Evolutionary conservation across 2,329 filamentous ascomycete species (phyloP), one percentile per base, ranked within the genome.

Genomic region (Geosmithia morbida): DNA sequence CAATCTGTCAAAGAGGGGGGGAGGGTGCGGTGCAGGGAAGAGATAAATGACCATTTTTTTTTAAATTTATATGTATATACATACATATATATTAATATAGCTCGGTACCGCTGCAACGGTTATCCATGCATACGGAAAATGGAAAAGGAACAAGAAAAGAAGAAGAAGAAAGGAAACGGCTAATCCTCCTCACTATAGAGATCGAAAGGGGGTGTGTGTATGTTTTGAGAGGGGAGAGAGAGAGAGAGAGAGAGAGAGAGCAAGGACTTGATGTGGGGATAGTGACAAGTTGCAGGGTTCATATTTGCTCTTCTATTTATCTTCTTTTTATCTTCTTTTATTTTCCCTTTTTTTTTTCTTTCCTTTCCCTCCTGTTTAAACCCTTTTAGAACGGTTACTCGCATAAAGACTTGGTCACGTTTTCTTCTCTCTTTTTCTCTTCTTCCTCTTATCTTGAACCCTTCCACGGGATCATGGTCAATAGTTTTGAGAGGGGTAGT

Each of bases 371-470:
- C 18, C 5, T n/a, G 3, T 18, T 42, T 11, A 10, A 10, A 6
- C 14, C 40, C 16, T 42, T 42, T 18, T 4, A 16, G 40, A 16
- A 37, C 33, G 33, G 11, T 37, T 43, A 48, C 47, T 48, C 47
- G 47, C 47, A 48, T 48, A 43, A 45, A 43, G n/a, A 8, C 2
- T 10, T 7, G 22, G 47, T 48, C 47, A 48, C 47, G 47, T 48
- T 48, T 45, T 45, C 20, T 45, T 33, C 18, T 26, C 20, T 14
- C 41, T 3, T 19, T 16, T n/a, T 16, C 39, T 41, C n/a, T n/a
- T n/a, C n/a, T n/a, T n/a, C n/a, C n/a, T n/a, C n/a, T n/a, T n/a
- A n/a, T n/a, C n/a, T n/a, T n/a, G n/a, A n/a, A n/a, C n/a, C n/a
- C n/a, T n/a, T n/a, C n/a, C n/a, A n/a, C n/a, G n/a, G n/a, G n/a